These are phyloP conservation scores for Keithomyces neogunnii DNA, from an alignment of 2,329 filamentous ascomycete species.

Conservation along the genomic window DNA sequence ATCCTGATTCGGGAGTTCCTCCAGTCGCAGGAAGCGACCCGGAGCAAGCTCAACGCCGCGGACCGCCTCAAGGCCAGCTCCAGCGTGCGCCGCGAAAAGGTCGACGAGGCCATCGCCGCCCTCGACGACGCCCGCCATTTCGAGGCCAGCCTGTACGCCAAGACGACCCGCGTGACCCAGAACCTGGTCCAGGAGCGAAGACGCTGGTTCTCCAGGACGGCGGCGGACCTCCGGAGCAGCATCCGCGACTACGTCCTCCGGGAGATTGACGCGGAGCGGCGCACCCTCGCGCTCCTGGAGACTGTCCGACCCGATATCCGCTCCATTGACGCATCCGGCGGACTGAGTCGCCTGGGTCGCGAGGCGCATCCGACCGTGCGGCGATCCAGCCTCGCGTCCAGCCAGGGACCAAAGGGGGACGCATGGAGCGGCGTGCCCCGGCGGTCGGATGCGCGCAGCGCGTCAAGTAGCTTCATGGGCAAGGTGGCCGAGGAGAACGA, in stretches of 20 bases:
- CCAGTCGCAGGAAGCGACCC: slow-evolving; percentile 79
- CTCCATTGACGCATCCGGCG: slow-evolving; percentile 83
- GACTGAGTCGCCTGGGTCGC: slow-evolving; percentile 79
- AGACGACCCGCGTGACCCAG: slow-evolving; percentile 80
- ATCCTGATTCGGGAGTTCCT: slow-evolving; percentile 89
- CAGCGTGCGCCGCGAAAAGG: slow-evolving; percentile 86
- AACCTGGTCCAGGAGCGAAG: slow-evolving; percentile 85
- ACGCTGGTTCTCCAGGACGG: slow-evolving; percentile 82
- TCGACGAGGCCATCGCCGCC: slow-evolving; percentile 90
- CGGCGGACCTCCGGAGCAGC: slow-evolving; percentile 71
- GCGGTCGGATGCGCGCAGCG: slow-evolving; percentile 69
- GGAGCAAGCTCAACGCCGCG: slow-evolving; percentile 74
- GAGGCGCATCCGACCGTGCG: slow-evolving; percentile 73
- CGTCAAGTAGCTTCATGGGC: slow-evolving; percentile 64
- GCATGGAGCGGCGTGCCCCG: slow-evolving; percentile 93
- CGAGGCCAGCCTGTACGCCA: slow-evolving; percentile 74
- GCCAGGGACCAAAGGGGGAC: slow-evolving; percentile 95
- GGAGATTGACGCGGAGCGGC: slow-evolving; percentile 90
- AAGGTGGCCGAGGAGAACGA: slow-evolving; percentile 54
- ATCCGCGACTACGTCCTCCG: slow-evolving; percentile 89
- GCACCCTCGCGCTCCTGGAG: slow-evolving; percentile 87
- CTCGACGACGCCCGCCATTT: slow-evolving; percentile 80
- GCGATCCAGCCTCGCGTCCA: slow-evolving; percentile 70
- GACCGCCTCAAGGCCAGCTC: slow-evolving; percentile 82
- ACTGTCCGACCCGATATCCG: slow-evolving; percentile 88